These are phyloP conservation scores for Naganishia vishniacii DNA, from an alignment of 768 basidiomycete species.

Conservation along the genomic window DNA sequence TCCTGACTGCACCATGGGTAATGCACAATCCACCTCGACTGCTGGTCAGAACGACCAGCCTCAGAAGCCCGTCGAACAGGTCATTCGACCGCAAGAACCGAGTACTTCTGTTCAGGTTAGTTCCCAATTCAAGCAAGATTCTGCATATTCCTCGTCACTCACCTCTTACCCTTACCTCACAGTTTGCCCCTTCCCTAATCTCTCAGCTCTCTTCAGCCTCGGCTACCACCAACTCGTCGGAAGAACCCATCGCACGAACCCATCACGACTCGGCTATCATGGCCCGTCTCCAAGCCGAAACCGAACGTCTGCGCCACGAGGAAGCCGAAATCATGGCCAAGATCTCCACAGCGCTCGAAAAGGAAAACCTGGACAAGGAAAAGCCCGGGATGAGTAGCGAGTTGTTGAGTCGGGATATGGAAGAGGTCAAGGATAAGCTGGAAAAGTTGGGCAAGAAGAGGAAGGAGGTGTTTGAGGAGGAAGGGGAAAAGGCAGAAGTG, in stretches of 20 bases:
- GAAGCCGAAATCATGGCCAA: conserved; percentile 44
- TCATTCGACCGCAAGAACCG: conserved; percentile 39
- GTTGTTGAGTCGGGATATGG: conserved; percentile 46
- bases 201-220: conserved; percentile 43
- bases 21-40: conserved; percentile 25
- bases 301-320: conserved; percentile 44
- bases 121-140: too few relatives aligned
- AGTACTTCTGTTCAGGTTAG: conserved; percentile 44
- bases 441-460: conserved; percentile 40
- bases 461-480: conserved; percentile 24
- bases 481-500: conserved; percentile 37
- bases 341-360: conserved; percentile 47
- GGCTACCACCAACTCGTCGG: conserved; percentile 11
- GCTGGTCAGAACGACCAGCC: not conserved
- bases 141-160: not conserved
- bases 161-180: not conserved
- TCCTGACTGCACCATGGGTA: conserved; percentile 10
- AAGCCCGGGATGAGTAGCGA: conserved; percentile 41
- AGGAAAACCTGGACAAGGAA: conserved; percentile 48
- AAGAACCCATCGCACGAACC: conserved; percentile 10
- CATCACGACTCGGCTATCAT: conserved; percentile 36
- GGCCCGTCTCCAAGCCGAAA: conserved; percentile 40
- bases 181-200: conserved; percentile 48
- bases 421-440: conserved; percentile 48
- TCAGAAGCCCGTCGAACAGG: conserved; percentile 35